A percentile compares a stretch with the other conserved stretches of the same genome.
These are phyloP conservation scores for Boletus tylopilopsis DNA, from an alignment of 768 basidiomycete genomes.

Conservation along the genomic window DNA sequence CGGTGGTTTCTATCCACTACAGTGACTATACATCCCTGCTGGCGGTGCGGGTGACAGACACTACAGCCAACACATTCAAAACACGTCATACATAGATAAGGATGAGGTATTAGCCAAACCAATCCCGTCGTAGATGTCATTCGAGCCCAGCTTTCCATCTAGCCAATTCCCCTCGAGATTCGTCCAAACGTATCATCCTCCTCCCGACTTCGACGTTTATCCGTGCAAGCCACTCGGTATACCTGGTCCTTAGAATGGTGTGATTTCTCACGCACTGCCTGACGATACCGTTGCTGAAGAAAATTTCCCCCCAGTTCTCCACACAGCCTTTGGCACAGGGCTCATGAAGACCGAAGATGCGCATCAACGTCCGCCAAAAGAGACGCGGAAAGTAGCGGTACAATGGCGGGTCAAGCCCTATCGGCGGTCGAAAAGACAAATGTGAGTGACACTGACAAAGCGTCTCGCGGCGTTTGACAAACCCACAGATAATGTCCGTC, in stretches of 20 bases:
- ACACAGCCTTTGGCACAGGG: constrained; percentile 49
- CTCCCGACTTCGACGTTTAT: constrained; percentile 28
- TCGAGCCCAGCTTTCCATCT: constrained; percentile 35
- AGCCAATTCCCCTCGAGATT: constrained; percentile 43
- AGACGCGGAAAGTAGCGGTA: constrained; percentile 58
- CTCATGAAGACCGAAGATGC: constrained; percentile 33
- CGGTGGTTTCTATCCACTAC: no score
- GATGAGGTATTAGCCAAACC: no score
- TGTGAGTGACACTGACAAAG: neutral
- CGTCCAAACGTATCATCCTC: constrained; percentile 48
- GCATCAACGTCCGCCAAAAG: constrained; percentile 47
- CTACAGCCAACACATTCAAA: no score
- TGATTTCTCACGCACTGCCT: constrained; percentile 48
- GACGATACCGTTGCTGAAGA: constrained; percentile 49
- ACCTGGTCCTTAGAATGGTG: constrained; percentile 12
- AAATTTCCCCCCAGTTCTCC: constrained; percentile 38
- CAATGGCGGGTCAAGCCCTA: constrained; percentile 70
- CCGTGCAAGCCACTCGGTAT: constrained; percentile 13
- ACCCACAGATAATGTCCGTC: constrained; percentile 54
- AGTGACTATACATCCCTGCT: no score
- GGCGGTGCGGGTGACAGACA: no score
- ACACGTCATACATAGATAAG: no score
- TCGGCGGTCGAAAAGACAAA: neutral
- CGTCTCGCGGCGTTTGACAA: neutral
- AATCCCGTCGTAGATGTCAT: constrained; percentile 3